Evolutionary conservation across 176 grass and related monocot species (phyloP).

Genomic region (Bromus sterilis): DNA sequence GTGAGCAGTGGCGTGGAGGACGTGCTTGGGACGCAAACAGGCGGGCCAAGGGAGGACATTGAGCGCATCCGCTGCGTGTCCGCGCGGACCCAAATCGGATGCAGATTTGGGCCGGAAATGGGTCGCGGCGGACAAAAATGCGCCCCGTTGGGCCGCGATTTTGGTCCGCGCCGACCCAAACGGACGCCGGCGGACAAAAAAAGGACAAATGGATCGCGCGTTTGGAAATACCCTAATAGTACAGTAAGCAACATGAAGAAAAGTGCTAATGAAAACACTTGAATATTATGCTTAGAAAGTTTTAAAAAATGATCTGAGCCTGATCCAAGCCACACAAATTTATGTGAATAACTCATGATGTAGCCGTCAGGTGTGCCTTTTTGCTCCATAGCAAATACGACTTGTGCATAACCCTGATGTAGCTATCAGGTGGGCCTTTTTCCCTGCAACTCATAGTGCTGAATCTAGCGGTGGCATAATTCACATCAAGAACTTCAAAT

Average conservation of each 20-base stretch:
- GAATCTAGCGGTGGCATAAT: neutral
- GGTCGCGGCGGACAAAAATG: too few species aligned
- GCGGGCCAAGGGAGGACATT: too few species aligned
- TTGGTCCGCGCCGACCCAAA: too few species aligned
- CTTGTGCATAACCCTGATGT: neutral
- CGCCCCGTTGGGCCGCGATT: too few species aligned
- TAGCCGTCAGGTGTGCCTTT: neutral
- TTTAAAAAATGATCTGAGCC: neutral
- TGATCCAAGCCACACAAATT: neutral
- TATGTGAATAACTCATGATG: neutral
- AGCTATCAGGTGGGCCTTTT: neutral
- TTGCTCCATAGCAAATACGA: neutral
- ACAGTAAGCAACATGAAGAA: neutral
- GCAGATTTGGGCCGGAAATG: too few species aligned
- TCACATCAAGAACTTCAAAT: neutral
- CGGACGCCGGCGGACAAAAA: too few species aligned
- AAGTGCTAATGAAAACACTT: neutral
- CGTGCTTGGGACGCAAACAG: too few species aligned
- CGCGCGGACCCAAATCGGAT: too few species aligned
- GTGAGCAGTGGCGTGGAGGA: too few species aligned
- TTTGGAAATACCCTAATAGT: too few species aligned
- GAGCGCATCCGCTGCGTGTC: too few species aligned
- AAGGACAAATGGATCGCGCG: too few species aligned
- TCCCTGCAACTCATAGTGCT: constrained; percentile 1
- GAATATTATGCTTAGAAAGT: constrained; percentile 4